Evolutionary conservation across 306 rosid genomes (phyloP).

Genomic region (Lagenaria siceraria): DNA sequence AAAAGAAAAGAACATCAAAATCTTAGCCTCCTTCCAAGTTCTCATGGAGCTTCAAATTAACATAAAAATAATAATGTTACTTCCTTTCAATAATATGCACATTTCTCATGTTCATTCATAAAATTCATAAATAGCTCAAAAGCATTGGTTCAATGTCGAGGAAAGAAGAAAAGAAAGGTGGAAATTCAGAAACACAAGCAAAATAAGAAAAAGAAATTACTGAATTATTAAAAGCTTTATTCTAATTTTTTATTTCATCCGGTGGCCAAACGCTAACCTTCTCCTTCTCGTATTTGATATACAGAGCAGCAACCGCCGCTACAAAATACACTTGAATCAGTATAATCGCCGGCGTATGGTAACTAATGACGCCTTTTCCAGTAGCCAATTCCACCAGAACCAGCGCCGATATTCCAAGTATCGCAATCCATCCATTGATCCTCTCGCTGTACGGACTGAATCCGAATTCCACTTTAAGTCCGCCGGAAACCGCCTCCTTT

Average conservation of each 20-base stretch:
- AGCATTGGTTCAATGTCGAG: too few species aligned
- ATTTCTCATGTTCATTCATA: not conserved
- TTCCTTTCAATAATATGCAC: too few species aligned
- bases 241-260: not conserved
- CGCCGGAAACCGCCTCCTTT: slow-evolving; percentile 55
- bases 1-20: too few species aligned
- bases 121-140: not conserved
- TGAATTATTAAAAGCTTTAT: not conserved
- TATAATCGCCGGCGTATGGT: slow-evolving; percentile 52
- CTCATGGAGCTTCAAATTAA: too few species aligned
- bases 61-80: too few species aligned
- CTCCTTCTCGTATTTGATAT: slow-evolving; percentile 67
- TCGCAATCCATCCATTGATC: slow-evolving; percentile 58
- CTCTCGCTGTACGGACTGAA: slow-evolving; percentile 67
- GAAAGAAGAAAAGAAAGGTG: too few species aligned
- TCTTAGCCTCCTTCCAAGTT: too few species aligned
- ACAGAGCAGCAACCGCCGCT: slow-evolving; percentile 53
- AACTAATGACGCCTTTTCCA: slow-evolving; percentile 63
- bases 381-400: slow-evolving; percentile 73
- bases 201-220: too few species aligned
- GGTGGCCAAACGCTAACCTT: slow-evolving; percentile 65
- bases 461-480: slow-evolving; percentile 63
- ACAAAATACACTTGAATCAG: slow-evolving; percentile 69
- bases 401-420: slow-evolving; percentile 57
- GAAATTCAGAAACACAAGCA: not conserved